A percentile compares a stretch with the other conserved stretches of the same genome.
Conservation (phyloP, 169 alveolate genomes). For the Theileria equi region DNA sequence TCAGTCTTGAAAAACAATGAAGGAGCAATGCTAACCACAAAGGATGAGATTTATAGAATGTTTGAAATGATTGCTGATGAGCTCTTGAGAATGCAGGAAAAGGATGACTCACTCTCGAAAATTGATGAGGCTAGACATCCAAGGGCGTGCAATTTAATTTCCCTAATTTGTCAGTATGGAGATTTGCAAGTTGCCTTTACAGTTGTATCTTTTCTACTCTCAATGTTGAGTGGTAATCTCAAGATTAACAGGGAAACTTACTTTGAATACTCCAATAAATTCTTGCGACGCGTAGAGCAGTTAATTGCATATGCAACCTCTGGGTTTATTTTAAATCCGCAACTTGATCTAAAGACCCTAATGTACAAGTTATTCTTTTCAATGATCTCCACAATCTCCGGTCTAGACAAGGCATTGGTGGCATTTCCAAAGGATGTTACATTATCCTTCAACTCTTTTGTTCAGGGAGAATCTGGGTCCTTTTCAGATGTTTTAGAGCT, state of each 20-base stretch:
- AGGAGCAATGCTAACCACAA: neutral
- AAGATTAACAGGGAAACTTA: neutral
- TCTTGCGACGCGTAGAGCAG: conserved; percentile 18
- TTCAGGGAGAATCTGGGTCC: neutral
- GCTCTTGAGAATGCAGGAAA: conserved; percentile 26
- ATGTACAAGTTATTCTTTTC: conserved; percentile 6
- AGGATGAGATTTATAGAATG: conserved; percentile 2
- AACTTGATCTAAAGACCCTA: conserved; percentile 12
- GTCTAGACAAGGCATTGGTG: neutral
- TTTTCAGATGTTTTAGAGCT: neutral
- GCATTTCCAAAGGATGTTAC: neutral
- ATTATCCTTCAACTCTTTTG: neutral
- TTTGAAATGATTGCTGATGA: conserved; percentile 35
- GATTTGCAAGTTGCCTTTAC: conserved; percentile 19
- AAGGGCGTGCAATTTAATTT: conserved; percentile 18
- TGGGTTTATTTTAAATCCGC: conserved; percentile 23
- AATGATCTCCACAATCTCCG: neutral
- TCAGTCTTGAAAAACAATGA: conserved; percentile 2
- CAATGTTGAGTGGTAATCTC: conserved; percentile 35
- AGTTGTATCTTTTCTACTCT: conserved; percentile 9
- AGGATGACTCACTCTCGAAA: conserved; percentile 32
- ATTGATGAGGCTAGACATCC: conserved; percentile 51
- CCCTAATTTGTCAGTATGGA: conserved; percentile 25
- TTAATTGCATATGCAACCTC: conserved; percentile 15
- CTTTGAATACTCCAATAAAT: conserved; percentile 40